Base-by-base conservation (phyloP, 352 stramenopile species). In the Globisporangium emineosum region DNA sequence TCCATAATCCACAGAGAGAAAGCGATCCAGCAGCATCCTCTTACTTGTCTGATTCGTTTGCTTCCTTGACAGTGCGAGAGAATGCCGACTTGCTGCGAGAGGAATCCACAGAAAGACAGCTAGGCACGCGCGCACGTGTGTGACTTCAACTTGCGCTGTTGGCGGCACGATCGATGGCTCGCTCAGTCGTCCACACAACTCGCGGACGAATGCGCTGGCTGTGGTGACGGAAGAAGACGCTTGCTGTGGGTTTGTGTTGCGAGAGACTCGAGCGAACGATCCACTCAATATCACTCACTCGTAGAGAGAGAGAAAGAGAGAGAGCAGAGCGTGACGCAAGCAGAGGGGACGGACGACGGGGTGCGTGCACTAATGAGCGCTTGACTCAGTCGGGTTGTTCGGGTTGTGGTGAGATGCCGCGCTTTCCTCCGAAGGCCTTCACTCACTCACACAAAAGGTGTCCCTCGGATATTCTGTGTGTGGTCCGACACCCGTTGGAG, bases 371-470 rank as follows among this genome's bases (percentile, higher is more conserved):
- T 61, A 61, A 61, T 50, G 55, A 61, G 55, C 55, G 55, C 55
- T 61, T 35, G 40, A 61, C 55, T 61, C 55, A 61, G 55, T 61
- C 54, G 8, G n/a, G 30, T 60, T 61, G n/a, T 60, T 60, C 35
- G 32, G 54, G 33, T 60, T 49, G 55, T 35, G 29, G 10, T n/a
- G 13, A 49, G 55, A 52, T 37, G 55, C 35, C 55, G 37, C 13
- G 23, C 40, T 33, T 42, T 23, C 29, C n/a, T 25, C 8, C 8
- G 25, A 9, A 2, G 10, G 47, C 47, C 25, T 37, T 30, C 51
- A 33, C 49, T n/a, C 27, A 29, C 56, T 27, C 57, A 19, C 40
- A 17, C 32, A 43, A 19, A 43, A 9, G 9, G 27, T 50, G 29
- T 59, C 33, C 53, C 53, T 60, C 9, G 40, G 40, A 54, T 62